Evolutionary conservation across 129 eudicot species (phyloP), one percentile per base, ranked within the genome.

Genomic region (Pseudognaphalium luteoalbum): DNA sequence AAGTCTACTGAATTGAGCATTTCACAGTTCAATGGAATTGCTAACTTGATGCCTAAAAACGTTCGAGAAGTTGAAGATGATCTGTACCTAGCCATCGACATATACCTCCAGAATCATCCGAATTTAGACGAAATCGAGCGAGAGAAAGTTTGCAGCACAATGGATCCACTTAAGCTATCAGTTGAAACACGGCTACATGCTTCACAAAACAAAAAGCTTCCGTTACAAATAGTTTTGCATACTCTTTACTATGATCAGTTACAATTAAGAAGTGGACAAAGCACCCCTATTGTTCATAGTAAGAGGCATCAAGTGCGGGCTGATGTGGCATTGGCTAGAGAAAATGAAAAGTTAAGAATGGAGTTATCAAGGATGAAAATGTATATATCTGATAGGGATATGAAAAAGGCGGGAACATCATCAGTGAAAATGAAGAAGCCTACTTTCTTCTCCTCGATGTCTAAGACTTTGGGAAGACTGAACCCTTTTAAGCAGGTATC

Each of bases 401-500:
- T 76, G 72, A 75, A 58, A 14, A 65, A 58, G 39, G 35, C 32
- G 3, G 66, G 68, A 15, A 83, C 78, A 0, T 44, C 85, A 44
- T 71, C 88, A 4, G 20, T 29, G 56, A 65, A 69, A 21, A 72
- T 32, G 16, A 89, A 72, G 58, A 89, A 81, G 70, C 75, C 82
- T 1, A 87, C 82, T 7, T 86, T 92, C 80, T 90, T 92, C 73
- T 89, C 96, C 0, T 82, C 98, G 0, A 33, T 92, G 85, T 87
- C 98, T 6, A 92, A 88, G 84, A 92, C 86, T 15, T 58, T 92
- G 8, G 96, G 98, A 19, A 92, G 85, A 71, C 39, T 92, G 67
- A 92, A 92, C 73, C 98, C 96, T 14, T 92, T 92, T 61, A 92
- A 82, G 74, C 83, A 88, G 63, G 98, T 90, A 77, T 83, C 98